phyloP scores from a whole-genome alignment of 1,139 yeast species.

The Lodderomyces parapsilosis region DNA sequence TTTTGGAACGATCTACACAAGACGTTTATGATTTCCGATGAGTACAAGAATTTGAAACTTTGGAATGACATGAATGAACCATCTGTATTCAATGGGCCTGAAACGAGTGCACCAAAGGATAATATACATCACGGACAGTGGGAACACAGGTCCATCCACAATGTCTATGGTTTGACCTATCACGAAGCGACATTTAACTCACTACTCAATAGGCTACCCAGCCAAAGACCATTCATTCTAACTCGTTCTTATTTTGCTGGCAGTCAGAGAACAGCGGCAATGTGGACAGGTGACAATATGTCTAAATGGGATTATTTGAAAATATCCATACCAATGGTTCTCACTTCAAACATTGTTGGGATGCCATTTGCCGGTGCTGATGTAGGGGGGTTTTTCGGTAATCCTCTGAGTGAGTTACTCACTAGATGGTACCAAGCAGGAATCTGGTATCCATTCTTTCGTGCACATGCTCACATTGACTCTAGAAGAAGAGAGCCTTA shows the following conservation, averaged over 20 bases:
- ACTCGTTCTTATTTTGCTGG: conserved; percentile 90
- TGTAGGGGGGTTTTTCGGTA: conserved; percentile 94
- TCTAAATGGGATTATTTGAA: conserved; percentile 88
- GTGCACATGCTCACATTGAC: conserved; percentile 96
- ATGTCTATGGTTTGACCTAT: conserved; percentile 73
- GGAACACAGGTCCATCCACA: conserved; percentile 92
- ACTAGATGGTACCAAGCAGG: conserved; percentile 97
- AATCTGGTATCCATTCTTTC: conserved; percentile 91
- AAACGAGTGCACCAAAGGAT: conserved; percentile 84
- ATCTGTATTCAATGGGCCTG: conserved; percentile 92
- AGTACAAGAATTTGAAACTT: conserved; percentile 59
- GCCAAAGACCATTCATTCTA: conserved; percentile 79
- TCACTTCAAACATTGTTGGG: conserved; percentile 79
- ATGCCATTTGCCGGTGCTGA: conserved; percentile 96
- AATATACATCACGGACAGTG: conserved; percentile 71
- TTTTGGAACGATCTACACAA: conserved; percentile 56
- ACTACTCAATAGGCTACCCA: conserved; percentile 45
- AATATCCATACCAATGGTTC: conserved; percentile 81
- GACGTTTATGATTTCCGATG: conserved; percentile 44
- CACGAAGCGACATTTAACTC: conserved; percentile 80
- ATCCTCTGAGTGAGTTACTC: conserved; percentile 77
- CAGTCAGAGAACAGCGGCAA: conserved; percentile 85
- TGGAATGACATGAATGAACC: conserved; percentile 99
- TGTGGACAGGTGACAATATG: conserved; percentile 98
- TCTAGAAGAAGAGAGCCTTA: conserved; percentile 92